These are phyloP conservation scores for Fomitopsis serialis DNA, from an alignment of 768 basidiomycete species.

Conservation along the genomic window DNA sequence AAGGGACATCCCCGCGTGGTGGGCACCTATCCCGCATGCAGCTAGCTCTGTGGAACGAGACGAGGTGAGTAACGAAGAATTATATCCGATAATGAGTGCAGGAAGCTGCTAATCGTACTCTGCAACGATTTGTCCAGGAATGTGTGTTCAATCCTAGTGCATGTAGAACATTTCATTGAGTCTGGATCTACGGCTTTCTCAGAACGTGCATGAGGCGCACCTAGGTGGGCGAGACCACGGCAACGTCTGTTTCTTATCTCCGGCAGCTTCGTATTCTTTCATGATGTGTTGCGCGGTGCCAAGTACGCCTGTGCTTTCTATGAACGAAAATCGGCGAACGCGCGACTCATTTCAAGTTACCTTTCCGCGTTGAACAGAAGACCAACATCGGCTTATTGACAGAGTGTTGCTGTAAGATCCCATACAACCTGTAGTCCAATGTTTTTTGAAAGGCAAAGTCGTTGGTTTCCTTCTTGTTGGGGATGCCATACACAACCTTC, in stretches of 20 bases:
- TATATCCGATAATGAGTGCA: not conserved
- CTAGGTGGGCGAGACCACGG: slow-evolving; percentile 66
- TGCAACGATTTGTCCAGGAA: slow-evolving; percentile 68
- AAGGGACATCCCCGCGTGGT: slow-evolving; percentile 81
- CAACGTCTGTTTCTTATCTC: slow-evolving; percentile 39
- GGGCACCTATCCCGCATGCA: slow-evolving; percentile 76
- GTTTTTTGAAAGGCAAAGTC: slow-evolving; percentile 71
- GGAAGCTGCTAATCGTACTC: slow-evolving; percentile 33
- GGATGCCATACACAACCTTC: slow-evolving; percentile 67
- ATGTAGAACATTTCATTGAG: not conserved
- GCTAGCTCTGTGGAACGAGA: slow-evolving; percentile 45
- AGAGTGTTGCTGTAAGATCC: slow-evolving; percentile 66
- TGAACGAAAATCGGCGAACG: too few relatives aligned
- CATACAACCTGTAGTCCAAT: slow-evolving; percentile 71
- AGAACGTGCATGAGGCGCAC: slow-evolving; percentile 26
- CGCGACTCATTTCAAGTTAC: slow-evolving; percentile 34
- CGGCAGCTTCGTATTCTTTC: slow-evolving; percentile 60
- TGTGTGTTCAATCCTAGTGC: slow-evolving; percentile 30
- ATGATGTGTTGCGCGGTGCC: slow-evolving; percentile 72
- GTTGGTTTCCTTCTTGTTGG: slow-evolving; percentile 57
- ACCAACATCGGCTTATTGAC: slow-evolving; percentile 80
- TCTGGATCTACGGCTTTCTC: not conserved
- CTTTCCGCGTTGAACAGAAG: slow-evolving; percentile 87
- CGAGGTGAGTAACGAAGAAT: not conserved
- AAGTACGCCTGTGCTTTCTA: slow-evolving; percentile 30